phyloP scores from a whole-genome alignment of 306 rosid species.

The Ammopiptanthus mongolicus region DNA sequence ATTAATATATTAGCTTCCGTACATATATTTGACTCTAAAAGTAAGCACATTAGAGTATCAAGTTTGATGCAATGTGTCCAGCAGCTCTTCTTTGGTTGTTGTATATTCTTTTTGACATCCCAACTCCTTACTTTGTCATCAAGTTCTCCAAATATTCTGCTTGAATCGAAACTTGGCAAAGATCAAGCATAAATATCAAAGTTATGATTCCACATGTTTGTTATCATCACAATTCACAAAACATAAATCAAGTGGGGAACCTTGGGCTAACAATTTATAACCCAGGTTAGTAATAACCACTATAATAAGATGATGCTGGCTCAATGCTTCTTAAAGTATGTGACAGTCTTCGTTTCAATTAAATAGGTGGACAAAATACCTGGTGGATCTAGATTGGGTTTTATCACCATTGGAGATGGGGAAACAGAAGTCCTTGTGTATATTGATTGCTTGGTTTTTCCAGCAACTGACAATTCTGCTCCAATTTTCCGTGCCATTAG shows the following conservation, averaged over 20 bases:
- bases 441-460: slow-evolving; percentile 79
- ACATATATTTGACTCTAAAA: too few species aligned
- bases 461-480: slow-evolving; percentile 46
- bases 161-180: neutral
- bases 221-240: neutral
- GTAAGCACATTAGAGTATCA: neutral
- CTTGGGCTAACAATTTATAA: too few species aligned
- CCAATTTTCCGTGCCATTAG: slow-evolving; percentile 80
- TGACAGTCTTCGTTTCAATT: slow-evolving; percentile 11
- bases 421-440: slow-evolving; percentile 74
- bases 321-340: neutral
- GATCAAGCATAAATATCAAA: neutral
- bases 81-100: neutral
- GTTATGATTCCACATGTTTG: neutral
- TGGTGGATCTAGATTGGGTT: slow-evolving; percentile 86
- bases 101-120: neutral
- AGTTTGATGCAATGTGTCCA: neutral
- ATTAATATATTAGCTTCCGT: neutral
- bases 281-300: neutral
- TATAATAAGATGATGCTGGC: slow-evolving; percentile 1
- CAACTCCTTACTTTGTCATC: neutral
- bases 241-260: neutral
- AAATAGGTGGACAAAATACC: slow-evolving; percentile 78
- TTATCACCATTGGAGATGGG: slow-evolving; percentile 74
- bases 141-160: neutral